phyloP scores from a whole-genome alignment of 148 eudicot species.

The Dianthus caryophyllus region DNA sequence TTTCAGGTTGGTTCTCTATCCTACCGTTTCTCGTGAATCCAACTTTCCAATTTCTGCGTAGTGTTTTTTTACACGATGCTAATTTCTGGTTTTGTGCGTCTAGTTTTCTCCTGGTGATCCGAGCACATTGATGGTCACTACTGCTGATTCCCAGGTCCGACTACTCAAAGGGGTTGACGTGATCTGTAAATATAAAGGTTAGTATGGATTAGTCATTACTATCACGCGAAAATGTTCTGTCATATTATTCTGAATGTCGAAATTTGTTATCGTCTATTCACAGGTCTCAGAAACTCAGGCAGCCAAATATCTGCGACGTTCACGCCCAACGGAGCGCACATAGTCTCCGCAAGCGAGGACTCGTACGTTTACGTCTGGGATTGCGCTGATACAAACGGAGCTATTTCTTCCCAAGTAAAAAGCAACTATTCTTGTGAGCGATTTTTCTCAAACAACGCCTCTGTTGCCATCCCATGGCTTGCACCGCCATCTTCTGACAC shows the following conservation, averaged over 20 bases:
- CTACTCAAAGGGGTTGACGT: conserved; percentile 63
- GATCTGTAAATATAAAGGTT: conserved; percentile 65
- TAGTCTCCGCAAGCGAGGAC: conserved; percentile 70
- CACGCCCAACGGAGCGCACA: conserved; percentile 59
- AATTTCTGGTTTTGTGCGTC: conserved; percentile 2
- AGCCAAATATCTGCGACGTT: conserved; percentile 67
- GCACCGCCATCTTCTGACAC: conserved; percentile 35
- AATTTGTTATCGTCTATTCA: background rate
- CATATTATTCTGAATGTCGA: background rate
- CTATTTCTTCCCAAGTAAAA: conserved; percentile 33
- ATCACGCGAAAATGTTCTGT: background rate
- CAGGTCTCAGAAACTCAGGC: conserved; percentile 57
- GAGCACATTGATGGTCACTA: conserved; percentile 74
- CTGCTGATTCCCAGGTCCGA: conserved; percentile 78
- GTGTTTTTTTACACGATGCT: background rate
- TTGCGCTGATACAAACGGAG: conserved; percentile 1
- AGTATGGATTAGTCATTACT: background rate
- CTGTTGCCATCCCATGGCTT: conserved; percentile 68
- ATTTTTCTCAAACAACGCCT: conserved; percentile 51
- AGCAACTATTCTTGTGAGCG: conserved; percentile 50
- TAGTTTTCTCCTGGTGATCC: conserved; percentile 79
- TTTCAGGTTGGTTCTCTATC: conserved; percentile 53
- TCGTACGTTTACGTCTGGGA: conserved; percentile 72
- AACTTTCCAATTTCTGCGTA: background rate
- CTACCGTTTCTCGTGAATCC: background rate